These are phyloP conservation scores for Diospyros lotus DNA, from an alignment of 148 eudicot genomes.

Conservation along the genomic window DNA sequence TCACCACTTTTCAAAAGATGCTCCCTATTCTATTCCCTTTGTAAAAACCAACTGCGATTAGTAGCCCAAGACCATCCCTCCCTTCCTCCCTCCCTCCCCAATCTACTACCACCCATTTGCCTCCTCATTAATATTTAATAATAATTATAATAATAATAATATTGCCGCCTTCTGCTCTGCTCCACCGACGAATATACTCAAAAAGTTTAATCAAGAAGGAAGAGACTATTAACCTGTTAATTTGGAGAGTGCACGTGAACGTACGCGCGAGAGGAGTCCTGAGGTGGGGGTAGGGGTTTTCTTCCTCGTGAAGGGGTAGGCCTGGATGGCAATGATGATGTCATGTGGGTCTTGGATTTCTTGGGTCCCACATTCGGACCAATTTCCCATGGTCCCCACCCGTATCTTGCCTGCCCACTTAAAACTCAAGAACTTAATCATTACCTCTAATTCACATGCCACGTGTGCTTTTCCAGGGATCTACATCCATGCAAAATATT, in stretches of 20 bases:
- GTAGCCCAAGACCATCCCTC: slow-evolving; percentile 13
- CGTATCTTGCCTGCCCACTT: neutral
- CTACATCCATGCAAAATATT: too few relatives aligned
- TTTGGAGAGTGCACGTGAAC: too few relatives aligned
- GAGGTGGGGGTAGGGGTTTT: too few relatives aligned
- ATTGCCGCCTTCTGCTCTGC: too few relatives aligned
- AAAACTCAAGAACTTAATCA: slow-evolving; percentile 15
- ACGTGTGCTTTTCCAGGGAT: slow-evolving; percentile 22
- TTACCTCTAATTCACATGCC: slow-evolving; percentile 41
- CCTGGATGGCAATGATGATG: slow-evolving; percentile 14
- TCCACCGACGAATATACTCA: neutral
- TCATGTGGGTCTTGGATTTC: slow-evolving; percentile 29
- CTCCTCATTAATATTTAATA: too few relatives aligned
- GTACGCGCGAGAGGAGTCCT: too few relatives aligned
- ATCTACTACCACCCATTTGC: too few relatives aligned
- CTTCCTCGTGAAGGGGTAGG: neutral
- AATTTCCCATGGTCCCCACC: slow-evolving; percentile 13
- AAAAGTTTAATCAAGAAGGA: neutral
- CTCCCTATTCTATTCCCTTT: slow-evolving; percentile 35
- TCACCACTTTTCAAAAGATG: slow-evolving; percentile 69
- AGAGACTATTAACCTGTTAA: neutral
- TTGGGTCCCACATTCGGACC: slow-evolving; percentile 30
- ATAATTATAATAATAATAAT: too few relatives aligned
- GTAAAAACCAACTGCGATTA: slow-evolving; percentile 20
- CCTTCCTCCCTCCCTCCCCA: too few relatives aligned